Evolutionary conservation across 257 asterid genomes (phyloP).

Genomic region (Jacaranda mimosifolia): DNA sequence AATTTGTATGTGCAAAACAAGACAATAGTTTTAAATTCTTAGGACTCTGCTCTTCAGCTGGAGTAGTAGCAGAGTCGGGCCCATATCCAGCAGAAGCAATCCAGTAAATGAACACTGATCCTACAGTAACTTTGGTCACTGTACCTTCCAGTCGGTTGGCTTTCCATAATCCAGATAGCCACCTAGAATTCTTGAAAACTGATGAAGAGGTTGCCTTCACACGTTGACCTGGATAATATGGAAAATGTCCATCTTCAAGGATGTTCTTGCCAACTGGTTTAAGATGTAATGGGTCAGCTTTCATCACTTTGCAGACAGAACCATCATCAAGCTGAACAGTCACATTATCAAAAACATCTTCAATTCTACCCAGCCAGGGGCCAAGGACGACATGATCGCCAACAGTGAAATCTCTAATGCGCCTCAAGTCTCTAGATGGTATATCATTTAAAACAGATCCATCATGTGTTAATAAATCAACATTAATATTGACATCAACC

Average conservation of each 20-base stretch:
- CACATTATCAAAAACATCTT: conserved; percentile 91
- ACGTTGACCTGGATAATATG: conserved; percentile 97
- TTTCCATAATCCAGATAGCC: conserved; percentile 97
- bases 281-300: conserved; percentile 87
- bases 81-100: conserved; percentile 99
- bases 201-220: conserved; percentile 93
- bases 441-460: conserved; percentile 64
- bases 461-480: conserved; percentile 71
- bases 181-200: conserved; percentile 90
- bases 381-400: conserved; percentile 97
- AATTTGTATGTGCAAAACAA: conserved; percentile 89
- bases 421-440: conserved; percentile 70
- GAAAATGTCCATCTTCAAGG: conserved; percentile 91
- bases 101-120: conserved; percentile 92
- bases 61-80: conserved; percentile 76
- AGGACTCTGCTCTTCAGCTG: conserved; percentile 92
- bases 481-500: conserved; percentile 73
- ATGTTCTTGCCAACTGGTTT: conserved; percentile 80
- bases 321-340: conserved; percentile 96
- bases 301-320: conserved; percentile 88
- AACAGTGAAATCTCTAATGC: conserved; percentile 82
- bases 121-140: conserved; percentile 91
- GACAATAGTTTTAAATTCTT: conserved; percentile 82
- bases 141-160: conserved; percentile 90
- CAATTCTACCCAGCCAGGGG: conserved; percentile 98